Conservation (phyloP, 805 yeast genomes). For the Kazachstania viticola region DNA sequence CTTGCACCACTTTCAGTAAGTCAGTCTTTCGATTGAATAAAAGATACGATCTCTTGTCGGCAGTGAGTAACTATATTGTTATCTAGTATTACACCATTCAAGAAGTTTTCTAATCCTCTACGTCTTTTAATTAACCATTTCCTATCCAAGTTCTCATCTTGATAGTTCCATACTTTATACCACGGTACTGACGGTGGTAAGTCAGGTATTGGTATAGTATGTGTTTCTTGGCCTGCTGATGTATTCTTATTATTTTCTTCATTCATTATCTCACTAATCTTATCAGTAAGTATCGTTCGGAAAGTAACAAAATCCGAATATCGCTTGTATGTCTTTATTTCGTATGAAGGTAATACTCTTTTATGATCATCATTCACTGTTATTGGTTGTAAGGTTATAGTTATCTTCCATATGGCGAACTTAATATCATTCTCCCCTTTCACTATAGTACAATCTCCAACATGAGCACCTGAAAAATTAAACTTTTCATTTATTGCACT, state of each 20-base stretch:
- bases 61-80: slow-evolving; percentile 26
- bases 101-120: slow-evolving; percentile 48
- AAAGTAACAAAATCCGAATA: slow-evolving; percentile 53
- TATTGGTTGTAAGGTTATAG: slow-evolving; percentile 10
- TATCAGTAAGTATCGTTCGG: slow-evolving; percentile 27
- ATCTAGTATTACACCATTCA: slow-evolving; percentile 42
- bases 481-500: slow-evolving; percentile 7
- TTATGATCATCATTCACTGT: not conserved
- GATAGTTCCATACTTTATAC: slow-evolving; percentile 21
- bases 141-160: slow-evolving; percentile 26
- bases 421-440: slow-evolving; percentile 16
- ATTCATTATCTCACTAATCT: slow-evolving; percentile 1
- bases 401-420: slow-evolving; percentile 23
- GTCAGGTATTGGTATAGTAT: slow-evolving; percentile 30
- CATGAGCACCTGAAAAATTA: slow-evolving; percentile 8
- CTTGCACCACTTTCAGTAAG: too few species aligned
- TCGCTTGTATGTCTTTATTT: slow-evolving; percentile 41
- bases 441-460: slow-evolving; percentile 21
- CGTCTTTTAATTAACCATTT: slow-evolving; percentile 44
- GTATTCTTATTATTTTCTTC: too few species aligned
- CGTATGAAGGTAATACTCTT: slow-evolving; percentile 5
- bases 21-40: too few species aligned
- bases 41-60: slow-evolving; percentile 2
- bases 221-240: not conserved
- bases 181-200: slow-evolving; percentile 42